phyloP scores from a whole-genome alignment of 306 rosid species.

The Mimosa pudica region DNA sequence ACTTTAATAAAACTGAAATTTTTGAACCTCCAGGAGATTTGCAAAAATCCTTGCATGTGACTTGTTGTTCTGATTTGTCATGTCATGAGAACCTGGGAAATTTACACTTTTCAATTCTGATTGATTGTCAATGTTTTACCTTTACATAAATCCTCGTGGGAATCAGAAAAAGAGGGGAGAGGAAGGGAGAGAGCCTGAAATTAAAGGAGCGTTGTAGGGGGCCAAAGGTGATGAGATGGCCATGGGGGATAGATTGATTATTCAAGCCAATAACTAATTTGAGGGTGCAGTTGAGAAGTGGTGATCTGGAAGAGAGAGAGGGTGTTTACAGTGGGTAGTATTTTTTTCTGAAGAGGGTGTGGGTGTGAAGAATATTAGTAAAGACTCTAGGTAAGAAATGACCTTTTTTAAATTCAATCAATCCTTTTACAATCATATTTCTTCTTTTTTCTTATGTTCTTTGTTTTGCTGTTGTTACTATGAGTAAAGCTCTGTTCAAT shows the following conservation, averaged over 20 bases:
- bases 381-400: background rate
- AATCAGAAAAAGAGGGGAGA: background rate
- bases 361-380: background rate
- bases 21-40: slow-evolving; percentile 5
- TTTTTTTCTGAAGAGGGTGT: background rate
- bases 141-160: slow-evolving; percentile 19
- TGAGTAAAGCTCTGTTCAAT: background rate
- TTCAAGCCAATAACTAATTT: background rate
- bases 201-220: background rate
- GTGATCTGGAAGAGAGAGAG: background rate
- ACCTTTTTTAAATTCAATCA: background rate
- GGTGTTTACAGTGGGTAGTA: background rate
- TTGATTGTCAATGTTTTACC: slow-evolving; percentile 16
- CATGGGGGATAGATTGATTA: background rate
- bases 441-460: background rate
- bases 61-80: slow-evolving; percentile 1
- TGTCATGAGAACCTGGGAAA: slow-evolving; percentile 12
- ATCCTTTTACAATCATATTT: background rate
- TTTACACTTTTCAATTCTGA: background rate
- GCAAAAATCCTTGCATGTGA: slow-evolving; percentile 7
- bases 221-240: background rate
- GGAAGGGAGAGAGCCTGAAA: background rate
- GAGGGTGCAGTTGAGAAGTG: background rate
- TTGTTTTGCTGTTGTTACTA: background rate
- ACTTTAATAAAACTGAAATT: slow-evolving; percentile 9